These are phyloP conservation scores for Phytophthora podocarpi DNA, from an alignment of 352 stramenopile species.

Conservation along the genomic window DNA sequence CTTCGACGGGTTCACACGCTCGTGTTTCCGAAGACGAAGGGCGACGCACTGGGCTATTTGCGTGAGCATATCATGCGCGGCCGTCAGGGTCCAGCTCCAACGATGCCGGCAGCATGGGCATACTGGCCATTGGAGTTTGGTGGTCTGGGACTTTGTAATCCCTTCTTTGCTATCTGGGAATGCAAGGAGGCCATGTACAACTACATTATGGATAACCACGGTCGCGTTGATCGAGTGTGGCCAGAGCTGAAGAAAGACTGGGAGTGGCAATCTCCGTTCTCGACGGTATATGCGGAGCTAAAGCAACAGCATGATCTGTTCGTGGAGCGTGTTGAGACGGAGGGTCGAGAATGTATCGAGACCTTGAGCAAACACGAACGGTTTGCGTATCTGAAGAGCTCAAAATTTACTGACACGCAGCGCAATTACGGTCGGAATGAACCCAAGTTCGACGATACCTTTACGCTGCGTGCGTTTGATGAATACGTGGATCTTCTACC, in stretches of 20 bases:
- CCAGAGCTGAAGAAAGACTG: constrained; percentile 41
- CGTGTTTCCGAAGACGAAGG: constrained; percentile 40
- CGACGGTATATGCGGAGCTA: constrained; percentile 26
- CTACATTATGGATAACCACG: constrained; percentile 35
- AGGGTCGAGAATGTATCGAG: constrained; percentile 29
- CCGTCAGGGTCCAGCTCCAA: constrained; percentile 5
- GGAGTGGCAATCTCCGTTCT: constrained; percentile 46
- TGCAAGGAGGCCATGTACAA: constrained; percentile 30
- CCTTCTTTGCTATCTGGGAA: constrained; percentile 47
- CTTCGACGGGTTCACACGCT: constrained; percentile 39
- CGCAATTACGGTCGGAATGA: constrained; percentile 20
- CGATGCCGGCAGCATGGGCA: constrained; percentile 40
- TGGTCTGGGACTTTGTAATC: constrained; percentile 49
- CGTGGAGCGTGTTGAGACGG: constrained; percentile 22
- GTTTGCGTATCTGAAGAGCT: constrained; percentile 38
- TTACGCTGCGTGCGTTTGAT: constrained; percentile 31
- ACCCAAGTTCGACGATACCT: constrained; percentile 32
- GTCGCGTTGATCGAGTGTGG: constrained; percentile 24
- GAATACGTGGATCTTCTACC: constrained; percentile 35
- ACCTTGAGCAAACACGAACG: constrained; percentile 1
- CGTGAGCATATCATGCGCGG: constrained; percentile 25
- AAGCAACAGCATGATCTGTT: constrained; percentile 38
- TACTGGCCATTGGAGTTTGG: constrained; percentile 49
- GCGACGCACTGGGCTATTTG: constrained; percentile 41
- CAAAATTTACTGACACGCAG: constrained; percentile 27